phyloP scores from a whole-genome alignment of 83 land plant species.

The Isoetes engelmannii region DNA sequence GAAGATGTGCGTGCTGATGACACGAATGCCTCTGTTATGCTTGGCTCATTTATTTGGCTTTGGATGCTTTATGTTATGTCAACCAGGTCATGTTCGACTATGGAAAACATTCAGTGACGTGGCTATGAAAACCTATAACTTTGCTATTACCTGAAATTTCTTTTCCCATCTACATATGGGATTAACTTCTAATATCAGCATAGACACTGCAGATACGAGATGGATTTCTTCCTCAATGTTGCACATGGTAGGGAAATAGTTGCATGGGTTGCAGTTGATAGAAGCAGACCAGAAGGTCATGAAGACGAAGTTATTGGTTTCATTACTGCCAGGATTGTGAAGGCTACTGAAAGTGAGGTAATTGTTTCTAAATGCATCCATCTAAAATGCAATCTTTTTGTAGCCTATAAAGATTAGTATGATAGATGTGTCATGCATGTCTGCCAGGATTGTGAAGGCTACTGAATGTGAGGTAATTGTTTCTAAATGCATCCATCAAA shows the following conservation, averaged over 20 bases:
- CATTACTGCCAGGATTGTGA: slow-evolving; percentile 73
- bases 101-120: no score
- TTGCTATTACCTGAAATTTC: no score
- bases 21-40: no score
- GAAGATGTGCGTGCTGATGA: no score
- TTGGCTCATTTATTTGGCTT: no score
- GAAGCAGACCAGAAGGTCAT: slow-evolving; percentile 47
- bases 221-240: slow-evolving; percentile 83
- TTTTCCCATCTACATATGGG: no score
- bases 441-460: slow-evolving; percentile 64
- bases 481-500: neutral
- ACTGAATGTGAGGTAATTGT: slow-evolving; percentile 74
- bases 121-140: no score
- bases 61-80: no score
- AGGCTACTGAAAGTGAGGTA: slow-evolving; percentile 84
- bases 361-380: neutral
- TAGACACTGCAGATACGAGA: slow-evolving; percentile 66
- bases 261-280: slow-evolving; percentile 97
- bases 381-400: neutral
- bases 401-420: neutral
- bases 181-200: no score
- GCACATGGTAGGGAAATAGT: slow-evolving; percentile 80
- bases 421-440: slow-evolving; percentile 26
- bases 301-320: slow-evolving; percentile 86
- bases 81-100: no score